Percentiles rank a stretch among this genome's conserved stretches.
Conservation (phyloP, 2,329 filamentous ascomycete genomes). For the Pochonia chlamydosporia region DNA sequence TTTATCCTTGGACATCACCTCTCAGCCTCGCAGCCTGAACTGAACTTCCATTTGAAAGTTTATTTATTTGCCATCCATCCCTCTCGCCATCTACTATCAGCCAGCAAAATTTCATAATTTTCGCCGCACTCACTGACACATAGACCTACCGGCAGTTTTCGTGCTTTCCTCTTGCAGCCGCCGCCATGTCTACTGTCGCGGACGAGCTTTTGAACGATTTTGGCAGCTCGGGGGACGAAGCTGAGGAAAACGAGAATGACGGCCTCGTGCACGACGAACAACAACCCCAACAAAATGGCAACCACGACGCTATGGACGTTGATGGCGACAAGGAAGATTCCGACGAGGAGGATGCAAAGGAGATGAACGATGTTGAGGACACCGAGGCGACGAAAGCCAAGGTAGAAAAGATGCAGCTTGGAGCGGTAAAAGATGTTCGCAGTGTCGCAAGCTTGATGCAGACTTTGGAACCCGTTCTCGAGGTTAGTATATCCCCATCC, state of each 20-base stretch:
- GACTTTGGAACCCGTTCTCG: constrained; percentile 70
- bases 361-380: constrained; percentile 49
- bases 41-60: constrained; percentile 15
- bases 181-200: constrained; percentile 77
- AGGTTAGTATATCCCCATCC: constrained; percentile 54
- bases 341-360: constrained; percentile 51
- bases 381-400: constrained; percentile 69
- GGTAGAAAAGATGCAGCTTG: constrained; percentile 77
- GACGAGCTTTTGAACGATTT: constrained; percentile 84
- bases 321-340: constrained; percentile 42
- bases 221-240: constrained; percentile 63
- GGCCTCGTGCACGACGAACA: constrained; percentile 36
- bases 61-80: too few relatives aligned
- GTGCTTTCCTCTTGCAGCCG: constrained; percentile 6
- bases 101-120: neutral
- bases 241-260: constrained; percentile 54
- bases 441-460: constrained; percentile 78
- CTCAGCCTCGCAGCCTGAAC: constrained; percentile 21
- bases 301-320: constrained; percentile 46
- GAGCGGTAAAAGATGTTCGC: constrained; percentile 68
- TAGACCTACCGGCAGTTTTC: too few relatives aligned
- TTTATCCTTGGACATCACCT: constrained; percentile 14
- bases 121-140: neutral
- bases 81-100: too few relatives aligned
- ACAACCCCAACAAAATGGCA: constrained; percentile 30